These are phyloP conservation scores for Evansstolkia leycettana DNA, from an alignment of 495 filamentous ascomycete genomes.

Conservation along the genomic window DNA sequence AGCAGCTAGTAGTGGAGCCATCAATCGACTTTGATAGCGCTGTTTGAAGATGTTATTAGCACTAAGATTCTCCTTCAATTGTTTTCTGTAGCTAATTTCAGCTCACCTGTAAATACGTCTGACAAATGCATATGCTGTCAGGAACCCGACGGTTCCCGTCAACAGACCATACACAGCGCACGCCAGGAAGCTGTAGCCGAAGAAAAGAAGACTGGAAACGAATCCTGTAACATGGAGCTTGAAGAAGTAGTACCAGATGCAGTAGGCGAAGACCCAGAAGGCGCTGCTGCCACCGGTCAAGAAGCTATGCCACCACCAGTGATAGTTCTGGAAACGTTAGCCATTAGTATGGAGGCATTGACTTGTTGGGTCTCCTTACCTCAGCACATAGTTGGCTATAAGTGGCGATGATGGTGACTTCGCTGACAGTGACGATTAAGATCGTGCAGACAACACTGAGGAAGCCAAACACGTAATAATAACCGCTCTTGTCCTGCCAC, in stretches of 20 bases:
- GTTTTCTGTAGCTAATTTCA: not conserved
- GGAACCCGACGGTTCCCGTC: constrained; percentile 77
- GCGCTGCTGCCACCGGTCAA: constrained; percentile 67
- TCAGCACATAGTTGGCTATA: constrained; percentile 79
- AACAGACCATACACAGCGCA: constrained; percentile 76
- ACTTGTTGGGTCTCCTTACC: constrained; percentile 21
- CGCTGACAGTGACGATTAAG: constrained; percentile 65
- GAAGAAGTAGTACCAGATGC: constrained; percentile 75
- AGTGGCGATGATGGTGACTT: constrained; percentile 82
- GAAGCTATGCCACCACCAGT: constrained; percentile 97
- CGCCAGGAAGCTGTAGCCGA: constrained; percentile 70
- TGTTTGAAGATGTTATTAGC: constrained; percentile 3
- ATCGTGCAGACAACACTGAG: constrained; percentile 64
- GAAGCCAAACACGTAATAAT: constrained; percentile 94
- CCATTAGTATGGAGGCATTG: not conserved
- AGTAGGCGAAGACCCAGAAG: constrained; percentile 80
- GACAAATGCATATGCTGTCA: constrained; percentile 82
- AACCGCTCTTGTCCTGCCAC: constrained; percentile 88
- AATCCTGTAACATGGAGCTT: constrained; percentile 77
- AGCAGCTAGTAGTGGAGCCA: no score
- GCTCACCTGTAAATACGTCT: constrained; percentile 77
- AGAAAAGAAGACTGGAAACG: constrained; percentile 72
- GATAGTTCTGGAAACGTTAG: constrained; percentile 53
- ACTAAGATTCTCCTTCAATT: not conserved
- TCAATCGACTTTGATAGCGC: constrained; percentile 33